These are phyloP conservation scores for Tetrapisispora fleetii DNA, from an alignment of 805 yeast genomes.

Conservation along the genomic window DNA sequence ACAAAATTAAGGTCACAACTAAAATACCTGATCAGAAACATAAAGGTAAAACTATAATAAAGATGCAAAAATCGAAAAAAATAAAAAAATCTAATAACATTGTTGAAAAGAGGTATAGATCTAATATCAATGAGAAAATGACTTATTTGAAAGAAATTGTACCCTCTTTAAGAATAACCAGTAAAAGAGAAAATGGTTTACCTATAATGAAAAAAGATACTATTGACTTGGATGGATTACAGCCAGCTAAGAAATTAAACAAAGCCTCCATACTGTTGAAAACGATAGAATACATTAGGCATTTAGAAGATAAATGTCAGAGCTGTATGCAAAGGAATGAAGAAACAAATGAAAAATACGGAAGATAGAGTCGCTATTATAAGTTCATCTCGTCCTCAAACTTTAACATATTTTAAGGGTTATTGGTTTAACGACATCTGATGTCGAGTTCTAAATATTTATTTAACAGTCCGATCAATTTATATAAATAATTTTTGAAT, in stretches of 20 bases:
- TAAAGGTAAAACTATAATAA: neutral
- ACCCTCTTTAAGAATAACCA: constrained; percentile 46
- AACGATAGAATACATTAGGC: constrained; percentile 70
- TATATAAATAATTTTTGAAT: no score
- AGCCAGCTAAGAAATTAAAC: constrained; percentile 67
- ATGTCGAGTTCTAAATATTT: no score
- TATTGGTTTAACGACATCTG: no score
- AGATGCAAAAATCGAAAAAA: constrained; percentile 25
- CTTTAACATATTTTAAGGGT: no score
- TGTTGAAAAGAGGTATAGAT: constrained; percentile 63
- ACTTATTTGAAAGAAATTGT: constrained; percentile 54
- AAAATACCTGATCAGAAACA: neutral
- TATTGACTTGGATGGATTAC: constrained; percentile 55
- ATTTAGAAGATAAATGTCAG: constrained; percentile 55
- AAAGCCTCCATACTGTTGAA: constrained; percentile 69
- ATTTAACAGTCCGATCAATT: neutral
- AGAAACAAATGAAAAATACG: neutral
- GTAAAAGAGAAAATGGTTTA: constrained; percentile 36
- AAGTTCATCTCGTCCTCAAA: neutral
- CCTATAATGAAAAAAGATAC: constrained; percentile 50
- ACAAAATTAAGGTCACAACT: neutral
- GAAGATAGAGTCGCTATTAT: neutral
- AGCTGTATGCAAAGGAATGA: constrained; percentile 19
- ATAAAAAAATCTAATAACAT: constrained; percentile 57
- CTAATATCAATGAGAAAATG: constrained; percentile 62